phyloP scores from a whole-genome alignment of 139 green algal species.

The Chlorella vulgaris region DNA sequence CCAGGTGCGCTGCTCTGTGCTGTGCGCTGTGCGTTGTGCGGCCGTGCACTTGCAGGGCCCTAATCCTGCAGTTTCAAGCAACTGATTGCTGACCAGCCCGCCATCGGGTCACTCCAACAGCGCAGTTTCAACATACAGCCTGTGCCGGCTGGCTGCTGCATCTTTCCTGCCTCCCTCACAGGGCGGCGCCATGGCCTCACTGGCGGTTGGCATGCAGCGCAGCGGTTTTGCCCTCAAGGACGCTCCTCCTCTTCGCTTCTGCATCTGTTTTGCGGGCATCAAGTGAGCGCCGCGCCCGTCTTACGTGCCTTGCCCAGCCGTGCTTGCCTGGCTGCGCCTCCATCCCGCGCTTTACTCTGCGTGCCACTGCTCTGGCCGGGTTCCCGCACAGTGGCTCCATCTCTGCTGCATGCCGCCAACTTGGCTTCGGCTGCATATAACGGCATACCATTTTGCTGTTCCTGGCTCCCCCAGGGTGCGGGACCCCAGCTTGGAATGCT shows the following conservation, averaged over 20 bases:
- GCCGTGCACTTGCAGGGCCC: no score
- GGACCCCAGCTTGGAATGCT: constrained; percentile 37
- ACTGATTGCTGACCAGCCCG: neutral
- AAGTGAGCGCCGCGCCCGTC: no score
- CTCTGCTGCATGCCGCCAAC: neutral
- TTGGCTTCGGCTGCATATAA: no score
- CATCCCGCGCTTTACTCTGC: neutral
- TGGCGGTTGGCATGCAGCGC: constrained; percentile 48
- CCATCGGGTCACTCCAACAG: neutral
- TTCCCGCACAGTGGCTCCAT: neutral
- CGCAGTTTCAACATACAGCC: no score
- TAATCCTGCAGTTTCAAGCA: neutral
- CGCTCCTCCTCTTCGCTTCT: constrained; percentile 51
- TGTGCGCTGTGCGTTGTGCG: no score
- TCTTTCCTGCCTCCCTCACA: no score
- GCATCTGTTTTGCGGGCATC: constrained; percentile 60
- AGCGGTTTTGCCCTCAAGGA: constrained; percentile 27
- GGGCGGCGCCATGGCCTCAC: constrained; percentile 42
- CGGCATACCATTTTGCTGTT: neutral
- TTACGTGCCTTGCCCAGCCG: no score
- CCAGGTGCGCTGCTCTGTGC: constrained; percentile 36
- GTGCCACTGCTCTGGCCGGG: neutral
- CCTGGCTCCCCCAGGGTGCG: constrained; percentile 28
- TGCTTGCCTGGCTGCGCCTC: neutral
- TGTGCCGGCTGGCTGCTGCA: no score